Base-by-base conservation (phyloP, 2,329 filamentous ascomycete genomes). In the Thelonectria blattea region DNA sequence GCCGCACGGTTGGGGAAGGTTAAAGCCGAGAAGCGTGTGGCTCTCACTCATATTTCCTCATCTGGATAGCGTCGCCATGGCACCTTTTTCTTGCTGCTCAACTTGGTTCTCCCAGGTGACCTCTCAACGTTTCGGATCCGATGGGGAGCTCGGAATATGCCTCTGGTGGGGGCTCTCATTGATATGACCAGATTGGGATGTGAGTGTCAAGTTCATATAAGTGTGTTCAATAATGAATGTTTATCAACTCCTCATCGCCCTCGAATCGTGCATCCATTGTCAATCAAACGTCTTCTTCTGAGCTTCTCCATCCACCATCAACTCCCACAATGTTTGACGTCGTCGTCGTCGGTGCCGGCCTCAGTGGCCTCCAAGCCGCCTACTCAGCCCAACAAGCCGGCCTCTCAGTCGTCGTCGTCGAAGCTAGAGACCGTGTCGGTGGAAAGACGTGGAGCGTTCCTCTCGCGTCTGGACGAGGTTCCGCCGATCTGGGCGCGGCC, bases 401-500 rank as follows among this genome's bases (percentile, higher is more conserved):
- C 1, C 67, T 80, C 5, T 75, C 75, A 0, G 72, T 74, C n/a
- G 58, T 79, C 0, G 74, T 85, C 0, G 70, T 85, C 1, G 83
- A 85, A 63, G 82, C 82, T 1, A 74, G 78, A 5, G 75, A 82
- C 42, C 76, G 80, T 0, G 79, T 85, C 0, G 83, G 83, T 0
- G 83, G 83, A 7, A 85, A 85, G 70, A 83, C 80, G 0, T 81
- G 75, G 72, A 80, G 76, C 3, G 59, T 72, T 3, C 69, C 72
- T 1, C 62, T 73, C 9, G 64, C 72, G 1, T 60, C 71, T 34
- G 76, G 68, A 27, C 71, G 69, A 3, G 80, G 79, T 0, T 60
- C 73, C 0, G 75, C 80, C 7, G 85, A 88, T 20, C 67, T 86
- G 0, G 85, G 85, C 3, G 85, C 83, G 0, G 83, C 83, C 0